Base-by-base conservation (phyloP, 306 rosid genomes). In the Macrotyloma uniflorum region DNA sequence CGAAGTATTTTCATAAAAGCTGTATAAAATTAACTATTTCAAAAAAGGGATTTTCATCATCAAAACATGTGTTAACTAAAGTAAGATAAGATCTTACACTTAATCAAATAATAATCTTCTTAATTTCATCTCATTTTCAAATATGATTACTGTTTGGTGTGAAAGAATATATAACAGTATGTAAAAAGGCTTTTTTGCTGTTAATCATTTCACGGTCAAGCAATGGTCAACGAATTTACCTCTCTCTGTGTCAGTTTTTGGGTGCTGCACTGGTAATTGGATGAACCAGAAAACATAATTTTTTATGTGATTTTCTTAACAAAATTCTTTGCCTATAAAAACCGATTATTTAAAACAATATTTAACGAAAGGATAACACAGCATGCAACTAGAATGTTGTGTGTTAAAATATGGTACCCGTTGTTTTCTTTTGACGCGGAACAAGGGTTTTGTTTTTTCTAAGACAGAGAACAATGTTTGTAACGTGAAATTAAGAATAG, bases 171-270 rank as follows among this genome's bases (percentile, higher is more conserved):
- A 2, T 30, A 28, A 6, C 20, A 18, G 45, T 59, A 45, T 74
- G 69, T 59, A 16, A 16, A 57, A n/a, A 15, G 66, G 65, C 55
- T 0, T 66, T 24, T 12, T 11, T 54, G 42, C 4, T 0, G 8
- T 36, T 18, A 38, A 32, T 70, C 62, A 78, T 79, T 74, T 23
- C 36, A 58, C 67, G 33, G 71, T 79, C 71, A 79, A 70, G 38
- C n/a, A 59, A 16, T 46, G 77, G 77, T 79, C 77, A 58, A 79
- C 72, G 8, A 59, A 46, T 59, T 79, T 79, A 70, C 43, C 67
- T 30, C 18, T 22, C 8, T 55, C 45, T 28, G 28, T 35, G 33
- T 38, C 28, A 46, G 67, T 70, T 61, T 66, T 70, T 33, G 33
- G 53, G 36, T 51, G 53, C 19, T 22, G 22, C 28, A 1, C 1